Evolutionary conservation across 257 asterid species (phyloP).

Genomic region (Verbascum thapsus): DNA sequence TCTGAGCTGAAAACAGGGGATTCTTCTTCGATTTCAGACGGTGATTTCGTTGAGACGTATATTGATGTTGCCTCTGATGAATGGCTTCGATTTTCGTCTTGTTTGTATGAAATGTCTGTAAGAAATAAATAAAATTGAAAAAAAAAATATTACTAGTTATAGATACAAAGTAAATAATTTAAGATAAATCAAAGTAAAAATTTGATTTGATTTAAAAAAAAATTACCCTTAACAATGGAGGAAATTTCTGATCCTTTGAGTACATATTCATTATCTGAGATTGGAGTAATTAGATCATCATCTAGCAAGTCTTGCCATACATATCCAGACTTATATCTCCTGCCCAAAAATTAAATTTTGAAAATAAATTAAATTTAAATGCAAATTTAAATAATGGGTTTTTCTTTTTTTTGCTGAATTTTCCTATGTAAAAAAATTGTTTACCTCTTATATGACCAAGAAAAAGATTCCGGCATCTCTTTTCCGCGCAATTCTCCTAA

Average conservation of each 20-base stretch:
- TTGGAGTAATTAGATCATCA: constrained; percentile 91
- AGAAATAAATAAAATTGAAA: background rate
- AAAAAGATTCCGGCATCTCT: constrained; percentile 76
- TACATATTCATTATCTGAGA: constrained; percentile 88
- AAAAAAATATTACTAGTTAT: background rate
- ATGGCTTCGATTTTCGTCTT: constrained; percentile 36
- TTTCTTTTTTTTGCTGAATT: background rate
- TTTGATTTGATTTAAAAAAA: too few relatives aligned
- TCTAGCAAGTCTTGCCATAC: constrained; percentile 95
- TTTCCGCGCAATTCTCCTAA: constrained; percentile 79
- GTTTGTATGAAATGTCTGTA: constrained; percentile 22
- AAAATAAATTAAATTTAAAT: background rate
- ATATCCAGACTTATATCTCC: constrained; percentile 77
- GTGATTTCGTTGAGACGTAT: constrained; percentile 41
- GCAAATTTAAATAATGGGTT: background rate
- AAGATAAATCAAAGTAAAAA: background rate
- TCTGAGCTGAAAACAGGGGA: constrained; percentile 61
- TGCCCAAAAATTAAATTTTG: constrained; percentile 19
- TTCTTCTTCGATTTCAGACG: constrained; percentile 67
- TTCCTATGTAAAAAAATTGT: background rate
- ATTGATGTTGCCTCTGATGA: constrained; percentile 39
- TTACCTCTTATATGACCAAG: constrained; percentile 96
- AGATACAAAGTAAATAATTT: background rate
- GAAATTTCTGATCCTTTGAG: constrained; percentile 83
- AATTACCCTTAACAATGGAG: constrained; percentile 47